Percentiles rank a stretch among this genome's conserved stretches.
phyloP scores from a whole-genome alignment of 495 filamentous ascomycete species.

The Margaritispora aquatica region DNA sequence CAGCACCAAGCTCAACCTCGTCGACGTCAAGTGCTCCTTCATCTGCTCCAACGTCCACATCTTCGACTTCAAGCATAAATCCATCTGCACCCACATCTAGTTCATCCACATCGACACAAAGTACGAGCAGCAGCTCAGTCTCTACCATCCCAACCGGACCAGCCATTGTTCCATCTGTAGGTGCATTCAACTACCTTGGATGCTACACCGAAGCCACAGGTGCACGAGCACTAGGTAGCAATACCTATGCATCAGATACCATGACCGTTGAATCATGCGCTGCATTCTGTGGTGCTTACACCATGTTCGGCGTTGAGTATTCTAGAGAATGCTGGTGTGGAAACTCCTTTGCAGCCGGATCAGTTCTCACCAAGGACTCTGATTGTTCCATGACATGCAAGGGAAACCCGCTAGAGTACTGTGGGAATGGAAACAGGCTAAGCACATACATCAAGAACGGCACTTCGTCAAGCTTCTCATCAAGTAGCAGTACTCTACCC shows the following conservation, averaged over 20 bases:
- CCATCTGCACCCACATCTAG: not conserved
- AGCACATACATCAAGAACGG: conserved; percentile 29
- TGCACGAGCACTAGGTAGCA: conserved; percentile 11
- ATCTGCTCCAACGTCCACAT: conserved; percentile 4
- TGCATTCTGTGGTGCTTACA: conserved; percentile 10
- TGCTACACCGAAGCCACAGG: conserved; percentile 26
- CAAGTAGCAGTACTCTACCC: too few species aligned
- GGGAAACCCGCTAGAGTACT: conserved; percentile 7
- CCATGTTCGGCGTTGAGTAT: conserved; percentile 35
- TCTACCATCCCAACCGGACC: conserved; percentile 6
- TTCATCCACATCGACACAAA: not conserved
- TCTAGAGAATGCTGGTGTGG: conserved; percentile 38
- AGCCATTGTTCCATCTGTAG: conserved; percentile 8
- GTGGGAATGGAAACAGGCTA: conserved; percentile 34
- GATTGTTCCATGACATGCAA: conserved; percentile 28
- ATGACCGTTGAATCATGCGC: conserved; percentile 31
- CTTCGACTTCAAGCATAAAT: too few species aligned
- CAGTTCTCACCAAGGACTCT: not conserved
- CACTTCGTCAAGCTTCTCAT: not conserved
- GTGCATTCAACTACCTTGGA: conserved; percentile 24
- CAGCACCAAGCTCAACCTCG: not conserved
- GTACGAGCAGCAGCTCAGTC: conserved; percentile 9
- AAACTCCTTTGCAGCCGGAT: conserved; percentile 12
- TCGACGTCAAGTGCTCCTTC: not conserved
- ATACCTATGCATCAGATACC: conserved; percentile 10